phyloP scores from a whole-genome alignment of 1,284 basidiomycete genomes.

The Ganoderma multipileum region DNA sequence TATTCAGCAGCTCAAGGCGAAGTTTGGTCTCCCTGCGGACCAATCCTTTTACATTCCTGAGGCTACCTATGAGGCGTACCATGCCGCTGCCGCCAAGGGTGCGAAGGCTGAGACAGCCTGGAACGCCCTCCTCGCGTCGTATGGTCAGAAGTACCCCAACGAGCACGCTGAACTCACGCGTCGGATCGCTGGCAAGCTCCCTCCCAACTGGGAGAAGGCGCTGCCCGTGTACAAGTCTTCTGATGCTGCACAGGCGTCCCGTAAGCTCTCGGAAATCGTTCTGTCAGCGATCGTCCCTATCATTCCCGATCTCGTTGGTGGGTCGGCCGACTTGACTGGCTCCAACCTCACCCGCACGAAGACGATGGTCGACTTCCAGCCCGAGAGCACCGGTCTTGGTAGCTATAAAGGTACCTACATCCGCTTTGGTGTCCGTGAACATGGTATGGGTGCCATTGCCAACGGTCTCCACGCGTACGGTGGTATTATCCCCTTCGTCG shows the following conservation, averaged over 20 bases:
- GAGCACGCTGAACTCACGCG: slow-evolving; percentile 89
- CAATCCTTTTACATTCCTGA: slow-evolving; percentile 83
- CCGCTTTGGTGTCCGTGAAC: slow-evolving; percentile 97
- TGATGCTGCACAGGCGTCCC: slow-evolving; percentile 88
- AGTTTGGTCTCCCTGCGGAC: slow-evolving; percentile 85
- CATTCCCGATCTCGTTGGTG: slow-evolving; percentile 88
- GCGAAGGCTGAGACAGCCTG: slow-evolving; percentile 80
- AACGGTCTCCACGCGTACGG: slow-evolving; percentile 91
- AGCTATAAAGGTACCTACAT: slow-evolving; percentile 90
- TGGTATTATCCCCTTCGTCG: slow-evolving; percentile 84
- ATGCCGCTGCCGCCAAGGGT: slow-evolving; percentile 73
- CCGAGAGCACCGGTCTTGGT: slow-evolving; percentile 84
- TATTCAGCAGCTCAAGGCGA: slow-evolving; percentile 83
- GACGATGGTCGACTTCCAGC: slow-evolving; percentile 91
- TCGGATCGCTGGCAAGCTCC: slow-evolving; percentile 85
- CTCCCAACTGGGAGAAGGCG: slow-evolving; percentile 85
- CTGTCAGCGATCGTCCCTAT: slow-evolving; percentile 78
- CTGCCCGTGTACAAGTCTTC: slow-evolving; percentile 85
- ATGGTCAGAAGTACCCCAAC: slow-evolving; percentile 80
- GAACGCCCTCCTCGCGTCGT: slow-evolving; percentile 76
- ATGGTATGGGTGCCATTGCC: slow-evolving; percentile 95
- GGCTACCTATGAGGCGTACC: slow-evolving; percentile 77
- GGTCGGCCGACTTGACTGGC: slow-evolving; percentile 93
- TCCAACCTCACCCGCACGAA: slow-evolving; percentile 92
- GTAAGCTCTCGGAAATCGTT: slow-evolving; percentile 93